Evolutionary conservation across 2,329 filamentous ascomycete genomes (phyloP), one percentile per base, ranked within the genome.

Genomic region (Akanthomyces dipterigenus): DNA sequence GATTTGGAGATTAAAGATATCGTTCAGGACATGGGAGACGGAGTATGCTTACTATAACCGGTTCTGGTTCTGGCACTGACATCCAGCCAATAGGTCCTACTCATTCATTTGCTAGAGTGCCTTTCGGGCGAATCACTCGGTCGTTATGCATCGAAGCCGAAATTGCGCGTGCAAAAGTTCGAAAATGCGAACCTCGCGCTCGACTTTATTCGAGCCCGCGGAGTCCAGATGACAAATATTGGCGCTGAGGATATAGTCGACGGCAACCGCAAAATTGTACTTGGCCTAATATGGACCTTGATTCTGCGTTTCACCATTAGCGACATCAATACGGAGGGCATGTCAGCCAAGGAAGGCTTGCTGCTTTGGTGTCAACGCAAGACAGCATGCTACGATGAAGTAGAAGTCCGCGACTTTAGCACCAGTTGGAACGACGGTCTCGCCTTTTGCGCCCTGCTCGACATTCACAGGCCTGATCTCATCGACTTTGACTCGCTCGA

Each of bases 291-390:
- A 76, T 99, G 95, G 95, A 99, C 93, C 6, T 82, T 99, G 65
- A 99, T 99, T 88, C 80, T 97, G 67, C 85, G 95, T 55, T 99
- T 99, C 75, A 99, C 95, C 67, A 99, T 99, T 73, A 97, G 89
- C 74, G 95, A 99, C 75, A 99, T 99, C 79, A 98, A 96, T 73
- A 89, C 93, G 75, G 95, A 97, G 80, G 95, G 95, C 66, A 88
- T 98, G 86, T 97, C 93, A 57, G 95, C 95, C 62, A 97, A 98
- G 76, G 95, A 98, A 73, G 95, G 95, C 65, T 78, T 99, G 69
- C 77, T 99, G 62, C 78, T 99, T 26, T 99, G 95, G 95, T 99
- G 95, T 79, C 93, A 99, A 77, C 84, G 95, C 69, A 99, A 99
- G 79, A 99, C 95, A 34, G 95, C 95, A 8, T 99, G 95, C 77